Percentiles rank a stretch among this genome's conserved stretches.
Conservation (phyloP, 2,329 filamentous ascomycete species). For the Alternaria brassicicola region DNA sequence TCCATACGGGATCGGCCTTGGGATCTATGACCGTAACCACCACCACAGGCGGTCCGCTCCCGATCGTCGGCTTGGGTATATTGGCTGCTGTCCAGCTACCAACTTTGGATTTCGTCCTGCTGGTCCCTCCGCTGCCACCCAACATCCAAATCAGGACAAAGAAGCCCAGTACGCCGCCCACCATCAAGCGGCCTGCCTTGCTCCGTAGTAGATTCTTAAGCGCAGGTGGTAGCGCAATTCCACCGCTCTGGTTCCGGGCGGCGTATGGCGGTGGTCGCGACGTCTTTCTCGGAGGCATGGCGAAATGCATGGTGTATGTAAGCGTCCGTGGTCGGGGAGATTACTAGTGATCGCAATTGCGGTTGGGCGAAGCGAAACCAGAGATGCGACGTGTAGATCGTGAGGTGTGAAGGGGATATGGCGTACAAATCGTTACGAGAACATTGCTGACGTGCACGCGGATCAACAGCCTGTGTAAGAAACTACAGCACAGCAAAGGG, state of each 20-base stretch:
- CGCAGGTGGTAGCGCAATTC: constrained; percentile 51
- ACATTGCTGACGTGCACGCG: constrained; percentile 20
- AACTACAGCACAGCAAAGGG: neutral
- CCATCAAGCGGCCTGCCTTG: constrained; percentile 65
- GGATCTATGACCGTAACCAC: constrained; percentile 85
- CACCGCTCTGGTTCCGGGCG: constrained; percentile 58
- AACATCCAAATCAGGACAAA: constrained; percentile 53
- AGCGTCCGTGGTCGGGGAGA: constrained; percentile 23
- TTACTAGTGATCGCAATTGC: constrained; percentile 5
- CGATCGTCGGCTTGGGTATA: constrained; percentile 46
- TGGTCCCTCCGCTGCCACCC: constrained; percentile 33
- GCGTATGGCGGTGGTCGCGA: constrained; percentile 77
- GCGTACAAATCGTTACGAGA: constrained; percentile 17
- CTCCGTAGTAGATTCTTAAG: constrained; percentile 55
- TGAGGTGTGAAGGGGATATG: neutral
- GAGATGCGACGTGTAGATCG: constrained; percentile 20
- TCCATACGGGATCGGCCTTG: constrained; percentile 68
- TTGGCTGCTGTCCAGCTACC: constrained; percentile 18
- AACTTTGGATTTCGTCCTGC: constrained; percentile 15
- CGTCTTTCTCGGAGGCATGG: constrained; percentile 83
- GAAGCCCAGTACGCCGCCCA: constrained; percentile 62
- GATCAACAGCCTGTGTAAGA: neutral
- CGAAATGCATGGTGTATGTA: constrained; percentile 73
- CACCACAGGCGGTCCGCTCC: constrained; percentile 64
- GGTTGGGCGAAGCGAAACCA: constrained; percentile 24